Evolutionary conservation across 2,329 filamentous ascomycete species (phyloP).

Genomic region (Gaeumannomyces tritici): DNA sequence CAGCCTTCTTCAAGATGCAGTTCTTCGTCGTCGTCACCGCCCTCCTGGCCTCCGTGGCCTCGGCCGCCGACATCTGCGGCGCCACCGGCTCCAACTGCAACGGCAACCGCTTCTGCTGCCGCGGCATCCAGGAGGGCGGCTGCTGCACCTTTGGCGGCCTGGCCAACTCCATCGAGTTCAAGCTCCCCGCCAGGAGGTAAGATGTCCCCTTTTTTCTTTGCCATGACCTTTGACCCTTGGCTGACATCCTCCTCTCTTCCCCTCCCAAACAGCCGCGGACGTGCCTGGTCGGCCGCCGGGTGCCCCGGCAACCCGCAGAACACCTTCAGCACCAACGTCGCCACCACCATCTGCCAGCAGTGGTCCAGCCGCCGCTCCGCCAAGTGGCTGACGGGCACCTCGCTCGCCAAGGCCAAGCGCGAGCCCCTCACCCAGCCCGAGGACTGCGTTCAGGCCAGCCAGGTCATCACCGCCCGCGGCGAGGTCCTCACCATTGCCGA

Average conservation of each 20-base stretch:
- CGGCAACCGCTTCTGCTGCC: background rate
- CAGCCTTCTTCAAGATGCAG: constrained; percentile 8
- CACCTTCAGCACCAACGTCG: background rate
- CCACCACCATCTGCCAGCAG: background rate
- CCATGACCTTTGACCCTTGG: no score
- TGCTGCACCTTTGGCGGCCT: background rate
- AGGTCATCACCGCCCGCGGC: background rate
- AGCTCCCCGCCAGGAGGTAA: background rate
- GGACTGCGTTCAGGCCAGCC: background rate
- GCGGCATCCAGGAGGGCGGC: background rate
- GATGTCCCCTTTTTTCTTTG: background rate
- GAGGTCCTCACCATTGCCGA: background rate
- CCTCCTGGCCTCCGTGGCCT: background rate
- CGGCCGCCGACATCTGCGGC: constrained; percentile 1
- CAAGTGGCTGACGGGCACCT: background rate
- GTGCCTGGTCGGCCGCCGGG: background rate
- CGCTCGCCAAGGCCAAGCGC: background rate
- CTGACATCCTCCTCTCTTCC: background rate
- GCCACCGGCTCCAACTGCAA: background rate
- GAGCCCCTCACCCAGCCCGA: background rate
- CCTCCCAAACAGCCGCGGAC: background rate
- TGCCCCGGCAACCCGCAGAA: background rate
- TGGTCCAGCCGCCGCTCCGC: background rate
- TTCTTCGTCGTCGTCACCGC: background rate
- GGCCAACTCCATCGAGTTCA: background rate